Evolutionary conservation across 129 eudicot species (phyloP).

Genomic region (Flaveria sonorensis): DNA sequence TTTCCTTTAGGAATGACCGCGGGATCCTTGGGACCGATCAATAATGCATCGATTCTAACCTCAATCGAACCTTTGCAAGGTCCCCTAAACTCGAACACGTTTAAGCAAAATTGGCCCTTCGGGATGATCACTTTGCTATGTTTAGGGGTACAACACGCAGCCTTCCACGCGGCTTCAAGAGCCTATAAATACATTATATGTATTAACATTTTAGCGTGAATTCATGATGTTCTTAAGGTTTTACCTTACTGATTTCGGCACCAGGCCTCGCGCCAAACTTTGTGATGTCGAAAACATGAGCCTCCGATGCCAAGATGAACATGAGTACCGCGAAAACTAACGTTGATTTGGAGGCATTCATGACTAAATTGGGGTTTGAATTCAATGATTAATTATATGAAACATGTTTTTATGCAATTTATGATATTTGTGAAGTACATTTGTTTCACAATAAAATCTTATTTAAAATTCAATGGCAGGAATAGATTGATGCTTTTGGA

Average conservation of each 20-base stretch:
- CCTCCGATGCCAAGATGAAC: slow-evolving; percentile 23
- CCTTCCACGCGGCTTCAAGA: slow-evolving; percentile 35
- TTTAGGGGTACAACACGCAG: slow-evolving; percentile 27
- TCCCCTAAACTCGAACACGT: slow-evolving; percentile 38
- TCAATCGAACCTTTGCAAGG: slow-evolving; percentile 38
- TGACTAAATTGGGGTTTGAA: slow-evolving; percentile 27
- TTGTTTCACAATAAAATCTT: slow-evolving; percentile 3
- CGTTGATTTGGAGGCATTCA: slow-evolving; percentile 23
- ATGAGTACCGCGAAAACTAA: slow-evolving; percentile 4
- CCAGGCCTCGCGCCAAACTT: slow-evolving; percentile 37
- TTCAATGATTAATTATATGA: neutral
- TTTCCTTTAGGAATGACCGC: slow-evolving; percentile 38
- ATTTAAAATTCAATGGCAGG: slow-evolving; percentile 29
- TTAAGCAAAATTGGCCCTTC: slow-evolving; percentile 29
- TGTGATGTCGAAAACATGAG: slow-evolving; percentile 38
- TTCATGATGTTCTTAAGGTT: neutral
- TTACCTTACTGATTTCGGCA: slow-evolving; percentile 38
- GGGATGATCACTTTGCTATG: slow-evolving; percentile 39
- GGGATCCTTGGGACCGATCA: slow-evolving; percentile 43
- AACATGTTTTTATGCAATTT: slow-evolving; percentile 17
- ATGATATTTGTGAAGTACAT: neutral
- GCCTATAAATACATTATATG: slow-evolving; percentile 16
- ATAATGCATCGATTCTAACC: slow-evolving; percentile 33
- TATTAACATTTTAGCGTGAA: neutral
- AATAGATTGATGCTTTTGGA: slow-evolving; percentile 34